Evolutionary conservation across 2,329 filamentous ascomycete species (phyloP).

Genomic region (Coccinonectria pachysandricola): DNA sequence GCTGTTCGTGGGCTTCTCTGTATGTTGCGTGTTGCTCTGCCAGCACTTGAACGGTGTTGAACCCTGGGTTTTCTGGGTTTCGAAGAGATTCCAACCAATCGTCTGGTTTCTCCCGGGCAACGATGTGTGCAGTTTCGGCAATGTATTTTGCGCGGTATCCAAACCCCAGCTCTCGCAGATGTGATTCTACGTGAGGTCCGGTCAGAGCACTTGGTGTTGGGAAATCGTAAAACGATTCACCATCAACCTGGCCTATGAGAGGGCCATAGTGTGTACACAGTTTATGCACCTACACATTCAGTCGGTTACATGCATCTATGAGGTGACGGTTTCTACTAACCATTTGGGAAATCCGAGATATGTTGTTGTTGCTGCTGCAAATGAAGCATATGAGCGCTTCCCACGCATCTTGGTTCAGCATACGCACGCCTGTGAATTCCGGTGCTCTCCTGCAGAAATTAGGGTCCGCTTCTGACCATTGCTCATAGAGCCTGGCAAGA

Average conservation of each 20-base stretch:
- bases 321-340: slow-evolving; percentile 29
- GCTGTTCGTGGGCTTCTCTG: slow-evolving; percentile 65
- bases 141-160: slow-evolving; percentile 94
- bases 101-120: slow-evolving; percentile 54
- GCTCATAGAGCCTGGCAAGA: slow-evolving; percentile 63
- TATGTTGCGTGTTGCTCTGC: slow-evolving; percentile 52
- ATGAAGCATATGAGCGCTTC: slow-evolving; percentile 91
- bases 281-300: slow-evolving; percentile 56
- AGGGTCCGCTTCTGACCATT: slow-evolving; percentile 76
- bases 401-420: slow-evolving; percentile 92
- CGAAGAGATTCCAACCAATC: slow-evolving; percentile 70
- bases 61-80: slow-evolving; percentile 62
- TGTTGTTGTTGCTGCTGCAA: slow-evolving; percentile 98
- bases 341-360: slow-evolving; percentile 91
- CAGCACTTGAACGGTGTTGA: slow-evolving; percentile 33
- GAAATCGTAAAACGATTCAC: slow-evolving; percentile 75
- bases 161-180: slow-evolving; percentile 76
- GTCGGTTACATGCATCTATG: neutral
- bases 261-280: slow-evolving; percentile 79
- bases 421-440: slow-evolving; percentile 81
- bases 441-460: slow-evolving; percentile 86
- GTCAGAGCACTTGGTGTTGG: slow-evolving; percentile 66
- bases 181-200: slow-evolving; percentile 63
- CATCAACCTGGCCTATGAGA: slow-evolving; percentile 59
- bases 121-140: slow-evolving; percentile 67